phyloP scores from a whole-genome alignment of 176 grass and related monocot species.

The Oryza glumipatula region DNA sequence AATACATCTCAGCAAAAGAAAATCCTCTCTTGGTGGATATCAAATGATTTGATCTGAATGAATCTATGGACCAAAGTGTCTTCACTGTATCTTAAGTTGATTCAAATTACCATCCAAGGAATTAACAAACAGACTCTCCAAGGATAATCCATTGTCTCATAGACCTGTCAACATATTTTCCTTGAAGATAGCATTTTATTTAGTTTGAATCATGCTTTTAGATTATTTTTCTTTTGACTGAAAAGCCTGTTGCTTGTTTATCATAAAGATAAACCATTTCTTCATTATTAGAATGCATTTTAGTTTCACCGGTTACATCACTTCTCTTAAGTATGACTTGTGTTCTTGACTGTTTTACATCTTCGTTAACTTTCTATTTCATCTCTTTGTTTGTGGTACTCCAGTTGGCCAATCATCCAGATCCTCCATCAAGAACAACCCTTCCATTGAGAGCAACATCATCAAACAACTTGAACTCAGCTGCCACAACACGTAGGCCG shows the following conservation, averaged over 20 bases:
- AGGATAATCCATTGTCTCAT: conserved; percentile 16
- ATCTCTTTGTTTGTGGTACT: conserved; percentile 42
- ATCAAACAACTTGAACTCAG: conserved; percentile 71
- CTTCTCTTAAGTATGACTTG: conserved; percentile 2
- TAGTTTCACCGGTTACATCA: not conserved
- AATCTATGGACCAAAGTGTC: not conserved
- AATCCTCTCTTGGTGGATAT: conserved; percentile 9
- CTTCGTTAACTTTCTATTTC: conserved; percentile 30
- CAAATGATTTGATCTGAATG: not conserved
- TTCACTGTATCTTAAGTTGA: conserved; percentile 4
- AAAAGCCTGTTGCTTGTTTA: conserved; percentile 9
- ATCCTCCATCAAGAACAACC: conserved; percentile 68
- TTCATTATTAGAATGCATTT: conserved; percentile 4
- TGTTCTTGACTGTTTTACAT: conserved; percentile 2
- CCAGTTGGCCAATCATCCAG: conserved; percentile 77
- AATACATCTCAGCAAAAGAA: conserved; percentile 24
- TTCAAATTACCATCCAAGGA: conserved; percentile 20
- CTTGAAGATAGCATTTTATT: not conserved
- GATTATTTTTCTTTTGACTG: not conserved
- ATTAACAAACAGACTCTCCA: not conserved
- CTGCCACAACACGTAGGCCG: conserved; percentile 58
- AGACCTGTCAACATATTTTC: not conserved
- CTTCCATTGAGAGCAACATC: conserved; percentile 63
- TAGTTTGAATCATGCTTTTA: conserved; percentile 10
- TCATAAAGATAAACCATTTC: conserved; percentile 16